Conservation (phyloP, 2,329 filamentous ascomycete species). For the Sporothrix brasiliensis region DNA sequence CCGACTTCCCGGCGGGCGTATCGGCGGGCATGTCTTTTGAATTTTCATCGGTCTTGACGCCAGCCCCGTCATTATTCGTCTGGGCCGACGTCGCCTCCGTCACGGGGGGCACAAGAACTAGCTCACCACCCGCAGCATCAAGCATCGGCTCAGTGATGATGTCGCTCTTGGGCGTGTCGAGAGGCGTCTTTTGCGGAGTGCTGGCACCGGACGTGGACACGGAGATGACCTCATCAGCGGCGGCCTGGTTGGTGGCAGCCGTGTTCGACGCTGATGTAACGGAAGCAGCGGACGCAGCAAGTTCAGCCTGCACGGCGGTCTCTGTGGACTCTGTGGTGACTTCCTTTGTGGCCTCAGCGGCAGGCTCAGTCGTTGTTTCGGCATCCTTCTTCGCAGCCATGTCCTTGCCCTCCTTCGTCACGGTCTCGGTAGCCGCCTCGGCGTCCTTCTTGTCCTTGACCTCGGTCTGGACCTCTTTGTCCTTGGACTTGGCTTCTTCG, state of each 20-base stretch:
- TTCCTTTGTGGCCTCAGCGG: not conserved
- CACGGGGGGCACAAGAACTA: conserved; percentile 44
- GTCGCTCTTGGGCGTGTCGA: conserved; percentile 42
- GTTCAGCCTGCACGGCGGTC: not conserved
- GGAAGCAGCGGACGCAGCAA: not conserved
- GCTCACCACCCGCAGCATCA: conserved; percentile 38
- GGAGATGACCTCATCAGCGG: conserved; percentile 25
- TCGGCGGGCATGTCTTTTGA: not conserved
- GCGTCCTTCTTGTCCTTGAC: conserved; percentile 7
- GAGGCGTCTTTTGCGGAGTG: conserved; percentile 39
- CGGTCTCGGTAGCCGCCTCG: not conserved
- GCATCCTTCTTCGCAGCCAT: not conserved
- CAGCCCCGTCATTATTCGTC: not conserved
- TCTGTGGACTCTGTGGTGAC: not conserved
- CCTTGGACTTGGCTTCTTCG: conserved; percentile 16
- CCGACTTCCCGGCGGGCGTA: conserved; percentile 2
- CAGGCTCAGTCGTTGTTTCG: not conserved
- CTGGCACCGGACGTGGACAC: conserved; percentile 36
- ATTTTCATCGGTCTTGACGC: not conserved
- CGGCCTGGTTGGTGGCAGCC: not conserved
- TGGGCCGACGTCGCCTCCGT: conserved; percentile 23
- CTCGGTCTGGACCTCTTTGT: conserved; percentile 27
- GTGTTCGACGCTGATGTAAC: not conserved
- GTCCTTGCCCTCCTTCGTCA: not conserved
- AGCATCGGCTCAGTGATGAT: conserved; percentile 32